phyloP scores from a whole-genome alignment of 2,329 filamentous ascomycete species.

The Penicillium rolfsii region DNA sequence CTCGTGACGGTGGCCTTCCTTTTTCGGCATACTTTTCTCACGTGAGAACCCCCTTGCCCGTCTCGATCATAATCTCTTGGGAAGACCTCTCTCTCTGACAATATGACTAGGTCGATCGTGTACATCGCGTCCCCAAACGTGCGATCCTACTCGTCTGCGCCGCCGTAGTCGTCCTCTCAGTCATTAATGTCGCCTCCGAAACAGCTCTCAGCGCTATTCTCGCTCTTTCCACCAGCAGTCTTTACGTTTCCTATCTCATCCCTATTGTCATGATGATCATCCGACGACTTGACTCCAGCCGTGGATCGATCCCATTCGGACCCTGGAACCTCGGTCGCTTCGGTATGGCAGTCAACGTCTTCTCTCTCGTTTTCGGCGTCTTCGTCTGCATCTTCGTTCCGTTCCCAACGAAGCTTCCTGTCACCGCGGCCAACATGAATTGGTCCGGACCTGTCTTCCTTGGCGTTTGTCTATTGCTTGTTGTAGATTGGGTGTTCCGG shows the following conservation, averaged over 20 bases:
- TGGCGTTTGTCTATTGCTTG: slow-evolving; percentile 16
- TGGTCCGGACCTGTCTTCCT: slow-evolving; percentile 42
- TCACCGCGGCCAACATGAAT: slow-evolving; percentile 45
- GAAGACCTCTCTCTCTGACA: background rate
- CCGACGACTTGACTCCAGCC: slow-evolving; percentile 33
- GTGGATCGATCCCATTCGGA: slow-evolving; percentile 29
- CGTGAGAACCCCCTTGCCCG: slow-evolving; percentile 10
- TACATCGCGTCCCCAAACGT: slow-evolving; percentile 41
- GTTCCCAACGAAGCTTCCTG: slow-evolving; percentile 41
- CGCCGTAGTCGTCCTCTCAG: slow-evolving; percentile 39
- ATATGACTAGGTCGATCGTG: slow-evolving; percentile 34
- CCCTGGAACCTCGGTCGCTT: slow-evolving; percentile 37
- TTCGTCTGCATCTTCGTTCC: slow-evolving; percentile 39
- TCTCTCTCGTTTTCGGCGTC: slow-evolving; percentile 39
- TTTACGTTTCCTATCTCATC: slow-evolving; percentile 48
- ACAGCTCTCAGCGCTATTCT: slow-evolving; percentile 47
- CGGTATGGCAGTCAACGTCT: slow-evolving; percentile 38
- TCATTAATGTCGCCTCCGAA: slow-evolving; percentile 46
- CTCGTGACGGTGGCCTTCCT: slow-evolving; percentile 53
- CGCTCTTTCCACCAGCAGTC: slow-evolving; percentile 42
- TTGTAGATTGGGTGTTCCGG: slow-evolving; percentile 20
- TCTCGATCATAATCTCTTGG: background rate
- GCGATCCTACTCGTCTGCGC: slow-evolving; percentile 41
- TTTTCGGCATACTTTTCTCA: slow-evolving; percentile 26
- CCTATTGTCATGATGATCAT: slow-evolving; percentile 42